Conservation (phyloP, 768 basidiomycete genomes). For the Lenzites betulinus region DNA sequence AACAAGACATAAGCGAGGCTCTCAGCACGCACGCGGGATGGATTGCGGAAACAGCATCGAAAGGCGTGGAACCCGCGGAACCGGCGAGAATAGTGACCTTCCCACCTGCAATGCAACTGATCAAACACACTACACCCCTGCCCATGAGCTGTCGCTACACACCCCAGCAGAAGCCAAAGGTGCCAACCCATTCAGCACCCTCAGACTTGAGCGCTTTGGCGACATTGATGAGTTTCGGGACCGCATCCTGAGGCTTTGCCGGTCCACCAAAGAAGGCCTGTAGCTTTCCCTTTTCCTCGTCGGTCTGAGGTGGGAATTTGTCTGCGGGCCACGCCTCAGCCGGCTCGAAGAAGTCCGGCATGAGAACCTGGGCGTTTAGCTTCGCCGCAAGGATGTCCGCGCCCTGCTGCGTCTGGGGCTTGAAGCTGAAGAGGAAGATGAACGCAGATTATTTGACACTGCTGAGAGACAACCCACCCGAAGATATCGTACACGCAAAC, state of each 20-base stretch:
- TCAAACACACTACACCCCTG: not conserved
- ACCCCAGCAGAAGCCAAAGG: constrained; percentile 64
- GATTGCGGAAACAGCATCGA: constrained; percentile 50
- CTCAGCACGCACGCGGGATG: constrained; percentile 56
- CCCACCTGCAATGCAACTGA: constrained; percentile 38
- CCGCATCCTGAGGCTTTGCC: constrained; percentile 44
- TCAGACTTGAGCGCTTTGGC: constrained; percentile 43
- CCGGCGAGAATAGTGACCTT: constrained; percentile 50
- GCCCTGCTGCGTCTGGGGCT: constrained; percentile 65
- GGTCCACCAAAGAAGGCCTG: constrained; percentile 60
- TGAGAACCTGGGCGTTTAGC: constrained; percentile 56
- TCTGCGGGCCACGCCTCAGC: constrained; percentile 48
- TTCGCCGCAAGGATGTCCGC: constrained; percentile 60
- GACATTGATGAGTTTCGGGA: constrained; percentile 45
- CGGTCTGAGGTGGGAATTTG: constrained; percentile 55
- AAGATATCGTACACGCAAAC: constrained; percentile 67
- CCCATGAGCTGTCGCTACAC: constrained; percentile 1
- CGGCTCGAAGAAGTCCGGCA: constrained; percentile 69
- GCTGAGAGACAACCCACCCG: constrained; percentile 39
- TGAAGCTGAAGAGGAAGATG: constrained; percentile 40
- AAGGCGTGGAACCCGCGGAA: constrained; percentile 40
- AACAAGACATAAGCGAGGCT: not conserved
- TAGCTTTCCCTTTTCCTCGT: constrained; percentile 51
- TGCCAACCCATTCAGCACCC: constrained; percentile 48
- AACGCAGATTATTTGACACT: not conserved